Evolutionary conservation across 176 grass and related monocot species (phyloP), one percentile per base, ranked within the genome.

Genomic region (Pontederia crassipes): DNA sequence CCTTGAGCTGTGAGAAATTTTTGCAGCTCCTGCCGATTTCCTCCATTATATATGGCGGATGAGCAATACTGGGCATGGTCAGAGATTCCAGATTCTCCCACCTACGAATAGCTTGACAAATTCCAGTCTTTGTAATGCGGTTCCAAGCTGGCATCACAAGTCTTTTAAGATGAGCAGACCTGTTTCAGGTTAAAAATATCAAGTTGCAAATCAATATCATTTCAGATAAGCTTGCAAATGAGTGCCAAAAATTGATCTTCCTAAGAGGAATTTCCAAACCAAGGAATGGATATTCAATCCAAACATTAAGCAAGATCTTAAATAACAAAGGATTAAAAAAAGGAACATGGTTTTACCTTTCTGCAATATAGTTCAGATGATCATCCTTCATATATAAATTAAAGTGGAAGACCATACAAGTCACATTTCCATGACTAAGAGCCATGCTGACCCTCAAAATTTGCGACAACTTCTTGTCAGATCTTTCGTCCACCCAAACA

Each of bases 71-170:
- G 26, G 93, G 88, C 88, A 98, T 98, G 55, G 93, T 98, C 45
- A 98, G 77, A n/a, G 93, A 92, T 67, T 92, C 84, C 11, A 98
- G 51, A 50, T 86, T 59, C 40, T 75, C 79, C 93, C 82, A 92
- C 27, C 77, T 77, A 29, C 70, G 76, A 71, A 98, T 98, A 58
- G 88, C 93, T 57, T 79, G 71, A 63, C 84, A 81, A 55, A 98
- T 89, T 48, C 74, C 88, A 12, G 17, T 11, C 59, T 64, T 86
- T 20, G 93, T 79, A 61, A 98, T 89, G 53, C 87, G 88, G 72
- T 98, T 86, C 93, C 93, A 98, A 48, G 93, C 93, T 59, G 87
- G 93, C 88, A 98, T 92, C 57, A 98, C 87, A 46, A 98, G 69
- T 45, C 87, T 74, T 72, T 80, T 89, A 48, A 98, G 61, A 74